Evolutionary conservation across 2,329 filamentous ascomycete genomes (phyloP).

Genomic region (Diaporthe eres): DNA sequence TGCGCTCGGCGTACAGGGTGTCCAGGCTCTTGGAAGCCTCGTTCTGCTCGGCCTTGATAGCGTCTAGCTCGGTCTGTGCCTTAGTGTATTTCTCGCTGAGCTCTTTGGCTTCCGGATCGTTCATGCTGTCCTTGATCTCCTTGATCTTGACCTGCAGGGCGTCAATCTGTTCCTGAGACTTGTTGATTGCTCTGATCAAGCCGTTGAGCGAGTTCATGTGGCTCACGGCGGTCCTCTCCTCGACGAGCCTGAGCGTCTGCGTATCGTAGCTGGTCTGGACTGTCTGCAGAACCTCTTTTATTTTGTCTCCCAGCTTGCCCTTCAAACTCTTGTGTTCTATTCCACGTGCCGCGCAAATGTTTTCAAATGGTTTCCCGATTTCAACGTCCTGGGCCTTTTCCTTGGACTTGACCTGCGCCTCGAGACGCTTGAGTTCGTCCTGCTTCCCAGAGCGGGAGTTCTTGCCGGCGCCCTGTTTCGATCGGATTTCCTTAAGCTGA

Average conservation of each 20-base stretch:
- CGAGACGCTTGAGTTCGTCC: constrained; percentile 93
- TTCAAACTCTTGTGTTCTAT: no score
- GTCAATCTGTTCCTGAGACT: constrained; percentile 69
- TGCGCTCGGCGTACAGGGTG: constrained; percentile 85
- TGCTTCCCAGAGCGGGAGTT: constrained; percentile 81
- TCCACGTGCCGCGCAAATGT: no score
- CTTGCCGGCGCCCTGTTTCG: constrained; percentile 91
- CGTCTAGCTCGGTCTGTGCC: constrained; percentile 89
- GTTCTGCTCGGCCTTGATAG: constrained; percentile 93
- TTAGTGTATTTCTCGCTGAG: constrained; percentile 88
- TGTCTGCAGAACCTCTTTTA: constrained; percentile 84
- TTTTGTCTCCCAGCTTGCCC: constrained; percentile 70
- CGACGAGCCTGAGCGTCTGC: constrained; percentile 88
- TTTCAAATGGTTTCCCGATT: no score
- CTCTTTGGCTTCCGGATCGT: constrained; percentile 92
- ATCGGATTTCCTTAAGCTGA: constrained; percentile 86
- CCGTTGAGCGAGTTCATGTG: constrained; percentile 83
- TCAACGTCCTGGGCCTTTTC: constrained; percentile 65
- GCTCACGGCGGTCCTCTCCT: constrained; percentile 93
- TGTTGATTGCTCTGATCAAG: neutral
- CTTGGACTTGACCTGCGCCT: constrained; percentile 88
- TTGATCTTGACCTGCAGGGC: constrained; percentile 89
- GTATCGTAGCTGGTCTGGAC: constrained; percentile 72
- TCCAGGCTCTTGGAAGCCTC: constrained; percentile 91
- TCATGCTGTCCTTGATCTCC: constrained; percentile 88